phyloP scores from a whole-genome alignment of 495 filamentous ascomycete species.

The Tuber brumale region DNA sequence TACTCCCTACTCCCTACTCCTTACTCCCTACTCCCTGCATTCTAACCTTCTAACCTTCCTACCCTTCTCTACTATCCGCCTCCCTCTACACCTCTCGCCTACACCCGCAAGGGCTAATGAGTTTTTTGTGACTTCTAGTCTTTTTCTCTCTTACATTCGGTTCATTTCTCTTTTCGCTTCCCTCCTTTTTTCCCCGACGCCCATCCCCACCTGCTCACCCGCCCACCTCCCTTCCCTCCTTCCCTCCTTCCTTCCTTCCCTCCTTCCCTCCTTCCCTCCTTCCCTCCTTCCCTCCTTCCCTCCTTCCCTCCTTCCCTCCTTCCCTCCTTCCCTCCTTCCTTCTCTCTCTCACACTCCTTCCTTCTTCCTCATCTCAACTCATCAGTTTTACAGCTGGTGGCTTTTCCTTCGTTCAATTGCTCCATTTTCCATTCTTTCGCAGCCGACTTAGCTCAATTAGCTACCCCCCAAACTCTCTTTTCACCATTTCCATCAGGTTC shows the following conservation, averaged over 20 bases:
- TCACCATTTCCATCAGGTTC: neutral
- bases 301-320: neutral
- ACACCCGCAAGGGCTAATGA: neutral
- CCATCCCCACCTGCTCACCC: too few species aligned
- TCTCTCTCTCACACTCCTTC: neutral
- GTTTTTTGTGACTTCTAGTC: neutral
- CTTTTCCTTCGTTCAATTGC: slow-evolving; percentile 4
- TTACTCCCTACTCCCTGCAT: neutral
- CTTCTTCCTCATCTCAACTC: neutral
- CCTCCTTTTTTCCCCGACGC: too few species aligned
- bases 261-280: neutral
- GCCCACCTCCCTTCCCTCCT: too few species aligned
- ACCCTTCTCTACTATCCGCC: neutral
- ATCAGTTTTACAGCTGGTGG: slow-evolving; percentile 9
- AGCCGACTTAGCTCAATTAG: neutral
- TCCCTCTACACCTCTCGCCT: neutral
- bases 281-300: neutral
- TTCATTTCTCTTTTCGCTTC: neutral
- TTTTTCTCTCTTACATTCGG: neutral
- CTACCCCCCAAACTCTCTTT: neutral
- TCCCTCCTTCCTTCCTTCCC: neutral
- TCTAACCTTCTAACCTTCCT: neutral
- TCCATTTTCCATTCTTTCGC: neutral
- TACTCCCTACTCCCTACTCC: too few species aligned
- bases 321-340: neutral